phyloP scores from a whole-genome alignment of 2,329 filamentous ascomycete species.

The Pseudogymnoascus sp. region DNA sequence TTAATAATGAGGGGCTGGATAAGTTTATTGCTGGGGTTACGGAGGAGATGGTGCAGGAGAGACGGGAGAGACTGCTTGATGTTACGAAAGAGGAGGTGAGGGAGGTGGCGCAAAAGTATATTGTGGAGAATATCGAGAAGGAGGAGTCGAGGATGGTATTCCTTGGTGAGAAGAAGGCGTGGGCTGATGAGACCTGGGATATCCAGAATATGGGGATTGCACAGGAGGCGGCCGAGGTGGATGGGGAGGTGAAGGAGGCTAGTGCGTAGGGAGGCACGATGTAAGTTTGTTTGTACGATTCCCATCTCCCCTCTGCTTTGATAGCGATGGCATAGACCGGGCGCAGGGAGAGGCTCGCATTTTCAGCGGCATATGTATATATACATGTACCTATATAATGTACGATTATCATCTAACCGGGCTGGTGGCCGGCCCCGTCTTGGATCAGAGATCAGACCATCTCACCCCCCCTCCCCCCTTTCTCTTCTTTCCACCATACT shows the following conservation, averaged over 20 bases:
- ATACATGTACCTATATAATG: slow-evolving; percentile 10
- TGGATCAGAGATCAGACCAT: too few relatives aligned
- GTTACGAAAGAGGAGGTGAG: slow-evolving; percentile 74
- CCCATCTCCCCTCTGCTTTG: background rate
- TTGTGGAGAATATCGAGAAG: slow-evolving; percentile 58
- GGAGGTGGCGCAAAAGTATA: slow-evolving; percentile 70
- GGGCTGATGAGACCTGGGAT: slow-evolving; percentile 67
- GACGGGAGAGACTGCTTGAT: slow-evolving; percentile 77
- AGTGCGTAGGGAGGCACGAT: slow-evolving; percentile 11
- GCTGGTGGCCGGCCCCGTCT: background rate
- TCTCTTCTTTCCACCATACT: background rate
- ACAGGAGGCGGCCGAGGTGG: slow-evolving; percentile 26
- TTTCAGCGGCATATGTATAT: slow-evolving; percentile 7
- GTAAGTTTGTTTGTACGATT: slow-evolving; percentile 16
- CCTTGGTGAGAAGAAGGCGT: slow-evolving; percentile 74
- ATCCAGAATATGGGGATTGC: slow-evolving; percentile 66
- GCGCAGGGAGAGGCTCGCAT: background rate
- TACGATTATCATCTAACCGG: slow-evolving; percentile 8
- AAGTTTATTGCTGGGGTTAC: slow-evolving; percentile 79
- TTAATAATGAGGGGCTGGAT: slow-evolving; percentile 80
- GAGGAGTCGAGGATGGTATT: slow-evolving; percentile 59
- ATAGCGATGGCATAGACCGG: background rate
- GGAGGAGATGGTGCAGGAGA: slow-evolving; percentile 78
- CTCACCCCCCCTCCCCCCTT: too few relatives aligned
- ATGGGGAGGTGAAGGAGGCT: slow-evolving; percentile 19